These are phyloP conservation scores for Jatropha multifida DNA, from an alignment of 441 rosid genomes.

Conservation along the genomic window DNA sequence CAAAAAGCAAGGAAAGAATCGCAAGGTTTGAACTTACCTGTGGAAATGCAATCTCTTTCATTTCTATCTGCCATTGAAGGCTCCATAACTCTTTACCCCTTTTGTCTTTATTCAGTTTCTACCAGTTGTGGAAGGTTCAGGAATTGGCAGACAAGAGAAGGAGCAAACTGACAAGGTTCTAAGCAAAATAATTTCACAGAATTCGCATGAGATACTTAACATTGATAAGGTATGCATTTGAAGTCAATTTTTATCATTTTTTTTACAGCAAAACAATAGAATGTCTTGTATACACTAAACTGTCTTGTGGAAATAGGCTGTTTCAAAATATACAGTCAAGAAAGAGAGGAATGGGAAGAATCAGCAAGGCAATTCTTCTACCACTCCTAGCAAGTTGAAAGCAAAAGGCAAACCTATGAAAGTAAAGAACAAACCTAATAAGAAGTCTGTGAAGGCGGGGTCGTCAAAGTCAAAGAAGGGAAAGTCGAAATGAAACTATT, in stretches of 20 bases:
- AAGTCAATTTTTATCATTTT: neutral
- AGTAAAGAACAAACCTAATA: constrained; percentile 39
- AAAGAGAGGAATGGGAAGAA: constrained; percentile 53
- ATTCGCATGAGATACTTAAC: constrained; percentile 85
- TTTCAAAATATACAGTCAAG: constrained; percentile 73
- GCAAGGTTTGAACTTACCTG: constrained; percentile 53
- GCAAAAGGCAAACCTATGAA: constrained; percentile 38
- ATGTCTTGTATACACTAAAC: neutral
- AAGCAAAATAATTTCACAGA: constrained; percentile 68
- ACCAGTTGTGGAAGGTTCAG: constrained; percentile 69
- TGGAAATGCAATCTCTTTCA: neutral
- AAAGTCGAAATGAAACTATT: constrained; percentile 36
- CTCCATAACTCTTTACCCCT: neutral
- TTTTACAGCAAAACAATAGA: neutral
- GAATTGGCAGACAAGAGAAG: constrained; percentile 59
- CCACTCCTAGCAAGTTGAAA: constrained; percentile 60
- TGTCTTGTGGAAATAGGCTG: constrained; percentile 46
- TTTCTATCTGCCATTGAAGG: constrained; percentile 3
- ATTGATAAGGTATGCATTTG: constrained; percentile 58
- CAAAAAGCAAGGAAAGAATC: constrained; percentile 75
- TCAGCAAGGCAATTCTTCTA: constrained; percentile 39
- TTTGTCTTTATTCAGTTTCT: constrained; percentile 49
- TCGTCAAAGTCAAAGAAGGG: constrained; percentile 35
- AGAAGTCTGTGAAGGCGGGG: constrained; percentile 46
- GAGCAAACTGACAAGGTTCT: constrained; percentile 83